A percentile compares a stretch with the other conserved stretches of the same genome.
Conservation (phyloP, 805 yeast genomes). For the Candida qinlingensis region DNA sequence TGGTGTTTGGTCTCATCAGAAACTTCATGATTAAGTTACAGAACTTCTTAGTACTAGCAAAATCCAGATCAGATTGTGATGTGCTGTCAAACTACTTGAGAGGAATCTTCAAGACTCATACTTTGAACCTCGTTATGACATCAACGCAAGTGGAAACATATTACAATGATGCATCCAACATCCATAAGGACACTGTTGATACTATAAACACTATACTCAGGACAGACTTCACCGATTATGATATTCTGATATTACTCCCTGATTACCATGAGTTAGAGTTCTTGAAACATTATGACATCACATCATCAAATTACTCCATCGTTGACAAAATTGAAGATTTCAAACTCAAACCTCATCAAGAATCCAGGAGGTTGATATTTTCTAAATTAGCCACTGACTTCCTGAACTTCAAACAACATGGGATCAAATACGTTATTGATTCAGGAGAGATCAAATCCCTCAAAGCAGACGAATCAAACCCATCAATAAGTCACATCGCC, state of each 20-base stretch:
- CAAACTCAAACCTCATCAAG: not conserved
- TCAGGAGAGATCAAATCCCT: not conserved
- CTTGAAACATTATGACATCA: not conserved
- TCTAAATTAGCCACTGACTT: not conserved
- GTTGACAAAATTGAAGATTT: constrained; percentile 3
- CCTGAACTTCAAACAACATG: not conserved
- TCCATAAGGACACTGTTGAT: constrained; percentile 85
- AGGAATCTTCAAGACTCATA: not conserved
- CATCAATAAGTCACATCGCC: not conserved
- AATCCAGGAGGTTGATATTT: constrained; percentile 1
- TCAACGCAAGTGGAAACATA: constrained; percentile 90
- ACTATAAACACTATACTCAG: constrained; percentile 12
- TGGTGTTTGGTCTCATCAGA: constrained; percentile 1
- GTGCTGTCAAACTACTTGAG: not conserved
- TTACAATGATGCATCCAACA: constrained; percentile 90
- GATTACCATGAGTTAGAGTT: not conserved
- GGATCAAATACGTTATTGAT: constrained; percentile 5
- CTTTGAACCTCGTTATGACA: not conserved
- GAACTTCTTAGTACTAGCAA: not conserved
- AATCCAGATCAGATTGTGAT: not conserved
- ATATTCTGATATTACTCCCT: constrained; percentile 1
- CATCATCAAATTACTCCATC: not conserved
- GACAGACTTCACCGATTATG: not conserved
- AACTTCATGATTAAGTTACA: not conserved
- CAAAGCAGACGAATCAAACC: constrained; percentile 1